Evolutionary conservation across 257 asterid genomes (phyloP).

Genomic region (Solanum medicagineum): DNA sequence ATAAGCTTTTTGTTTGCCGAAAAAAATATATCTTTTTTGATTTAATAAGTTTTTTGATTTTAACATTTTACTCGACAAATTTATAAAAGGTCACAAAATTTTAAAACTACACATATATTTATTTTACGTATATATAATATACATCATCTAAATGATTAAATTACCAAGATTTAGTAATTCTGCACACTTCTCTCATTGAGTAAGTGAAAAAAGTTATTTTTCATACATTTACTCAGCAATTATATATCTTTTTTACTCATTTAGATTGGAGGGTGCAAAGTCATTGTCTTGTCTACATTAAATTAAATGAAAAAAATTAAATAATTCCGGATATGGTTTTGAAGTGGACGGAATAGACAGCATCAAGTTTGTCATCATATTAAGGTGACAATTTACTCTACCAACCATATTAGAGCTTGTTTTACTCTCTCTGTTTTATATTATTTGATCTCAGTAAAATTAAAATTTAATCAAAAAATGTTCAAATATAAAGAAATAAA

Average conservation of each 20-base stretch:
- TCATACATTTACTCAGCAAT: neutral
- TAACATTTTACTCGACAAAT: neutral
- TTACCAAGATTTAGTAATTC: neutral
- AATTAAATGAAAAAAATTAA: neutral
- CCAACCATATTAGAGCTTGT: neutral
- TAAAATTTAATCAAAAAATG: too few species aligned
- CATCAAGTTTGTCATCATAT: neutral
- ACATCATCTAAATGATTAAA: too few species aligned
- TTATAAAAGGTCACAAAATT: too few species aligned
- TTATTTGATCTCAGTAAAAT: too few species aligned
- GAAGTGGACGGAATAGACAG: neutral
- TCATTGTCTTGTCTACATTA: neutral
- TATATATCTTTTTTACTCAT: neutral
- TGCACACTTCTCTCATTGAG: neutral
- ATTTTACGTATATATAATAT: too few species aligned
- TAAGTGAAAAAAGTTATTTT: neutral
- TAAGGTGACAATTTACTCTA: neutral
- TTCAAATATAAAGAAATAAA: too few species aligned
- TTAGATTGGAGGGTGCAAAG: neutral
- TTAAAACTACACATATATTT: too few species aligned
- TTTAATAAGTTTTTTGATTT: too few species aligned
- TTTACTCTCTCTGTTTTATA: neutral
- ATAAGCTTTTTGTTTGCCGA: too few species aligned
- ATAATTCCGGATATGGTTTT: neutral
- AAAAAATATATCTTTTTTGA: too few species aligned